Percentiles rank a stretch among this genome's conserved stretches.
Conservation (phyloP, 2,329 filamentous ascomycete genomes). For the Microsporum ferrugineum region DNA sequence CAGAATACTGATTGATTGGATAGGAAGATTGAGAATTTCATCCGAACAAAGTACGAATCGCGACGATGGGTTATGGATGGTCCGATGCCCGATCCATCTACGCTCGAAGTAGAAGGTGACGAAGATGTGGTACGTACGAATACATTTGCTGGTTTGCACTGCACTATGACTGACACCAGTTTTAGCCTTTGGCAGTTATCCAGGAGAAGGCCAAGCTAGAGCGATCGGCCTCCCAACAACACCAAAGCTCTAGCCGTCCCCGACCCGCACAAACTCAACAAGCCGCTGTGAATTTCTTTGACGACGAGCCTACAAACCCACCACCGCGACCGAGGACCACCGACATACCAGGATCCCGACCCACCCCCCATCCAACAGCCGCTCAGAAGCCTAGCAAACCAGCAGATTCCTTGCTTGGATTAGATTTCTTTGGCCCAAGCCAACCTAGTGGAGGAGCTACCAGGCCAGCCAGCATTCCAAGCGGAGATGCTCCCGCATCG, state of each 20-base stretch:
- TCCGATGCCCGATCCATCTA: slow-evolving; percentile 81
- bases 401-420: slow-evolving; percentile 73
- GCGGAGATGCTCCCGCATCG: slow-evolving; percentile 44
- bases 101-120: slow-evolving; percentile 70
- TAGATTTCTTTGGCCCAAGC: slow-evolving; percentile 78
- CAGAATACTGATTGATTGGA: slow-evolving; percentile 6
- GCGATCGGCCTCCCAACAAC: slow-evolving; percentile 46
- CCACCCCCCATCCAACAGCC: slow-evolving; percentile 41
- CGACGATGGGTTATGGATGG: slow-evolving; percentile 99
- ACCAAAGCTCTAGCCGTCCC: slow-evolving; percentile 34
- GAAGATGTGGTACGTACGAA: slow-evolving; percentile 60
- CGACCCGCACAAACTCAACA: slow-evolving; percentile 3
- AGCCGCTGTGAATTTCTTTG: slow-evolving; percentile 68
- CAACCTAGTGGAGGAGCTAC: slow-evolving; percentile 35
- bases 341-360: slow-evolving; percentile 30
- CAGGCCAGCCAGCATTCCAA: slow-evolving; percentile 69
- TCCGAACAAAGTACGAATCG: slow-evolving; percentile 95
- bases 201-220: slow-evolving; percentile 60
- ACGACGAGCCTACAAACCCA: slow-evolving; percentile 51
- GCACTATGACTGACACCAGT: slow-evolving; percentile 15
- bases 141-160: not conserved
- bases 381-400: slow-evolving; percentile 53
- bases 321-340: slow-evolving; percentile 60
- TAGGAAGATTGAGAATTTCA: slow-evolving; percentile 97
- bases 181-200: slow-evolving; percentile 53